Percentiles rank a stretch among this genome's conserved stretches.
phyloP scores from a whole-genome alignment of 768 basidiomycete genomes.

The Inosperma sp. region DNA sequence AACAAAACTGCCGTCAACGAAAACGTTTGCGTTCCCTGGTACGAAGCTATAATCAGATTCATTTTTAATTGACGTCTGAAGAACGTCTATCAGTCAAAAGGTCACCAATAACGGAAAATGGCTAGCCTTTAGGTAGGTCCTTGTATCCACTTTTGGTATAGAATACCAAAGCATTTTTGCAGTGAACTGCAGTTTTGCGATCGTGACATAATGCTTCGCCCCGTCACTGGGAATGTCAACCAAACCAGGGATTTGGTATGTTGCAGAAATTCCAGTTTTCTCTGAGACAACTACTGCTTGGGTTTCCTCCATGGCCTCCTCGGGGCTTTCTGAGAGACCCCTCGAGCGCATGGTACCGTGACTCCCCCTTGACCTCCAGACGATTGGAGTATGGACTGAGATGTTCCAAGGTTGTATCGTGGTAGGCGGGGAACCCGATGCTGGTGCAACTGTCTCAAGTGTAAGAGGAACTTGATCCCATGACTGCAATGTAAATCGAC shows the following conservation, averaged over 20 bases:
- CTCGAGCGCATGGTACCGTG: neutral
- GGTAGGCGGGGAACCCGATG: constrained; percentile 29
- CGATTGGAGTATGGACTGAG: constrained; percentile 7
- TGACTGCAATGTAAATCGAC: constrained; percentile 17
- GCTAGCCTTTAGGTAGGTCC: constrained; percentile 28
- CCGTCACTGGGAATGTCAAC: constrained; percentile 34
- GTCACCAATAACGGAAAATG: constrained; percentile 23
- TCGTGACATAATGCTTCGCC: constrained; percentile 31
- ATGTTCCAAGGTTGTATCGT: constrained; percentile 28
- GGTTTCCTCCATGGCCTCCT: neutral
- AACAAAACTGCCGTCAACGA: constrained; percentile 49
- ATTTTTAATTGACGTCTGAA: constrained; percentile 43
- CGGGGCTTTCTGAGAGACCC: neutral
- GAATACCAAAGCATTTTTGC: constrained; percentile 32
- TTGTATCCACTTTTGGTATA: constrained; percentile 29
- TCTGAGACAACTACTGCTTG: constrained; percentile 18
- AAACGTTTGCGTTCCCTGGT: constrained; percentile 41
- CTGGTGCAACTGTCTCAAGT: constrained; percentile 34
- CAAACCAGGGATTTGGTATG: constrained; percentile 32
- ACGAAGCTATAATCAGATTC: constrained; percentile 46
- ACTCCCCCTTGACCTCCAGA: neutral
- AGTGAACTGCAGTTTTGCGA: constrained; percentile 28
- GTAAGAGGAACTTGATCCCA: constrained; percentile 34
- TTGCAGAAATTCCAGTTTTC: constrained; percentile 30
- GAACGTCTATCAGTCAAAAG: constrained; percentile 24